Evolutionary conservation across 2,329 filamentous ascomycete species (phyloP).

Genomic region (Ploettnerulaceae sp.): DNA sequence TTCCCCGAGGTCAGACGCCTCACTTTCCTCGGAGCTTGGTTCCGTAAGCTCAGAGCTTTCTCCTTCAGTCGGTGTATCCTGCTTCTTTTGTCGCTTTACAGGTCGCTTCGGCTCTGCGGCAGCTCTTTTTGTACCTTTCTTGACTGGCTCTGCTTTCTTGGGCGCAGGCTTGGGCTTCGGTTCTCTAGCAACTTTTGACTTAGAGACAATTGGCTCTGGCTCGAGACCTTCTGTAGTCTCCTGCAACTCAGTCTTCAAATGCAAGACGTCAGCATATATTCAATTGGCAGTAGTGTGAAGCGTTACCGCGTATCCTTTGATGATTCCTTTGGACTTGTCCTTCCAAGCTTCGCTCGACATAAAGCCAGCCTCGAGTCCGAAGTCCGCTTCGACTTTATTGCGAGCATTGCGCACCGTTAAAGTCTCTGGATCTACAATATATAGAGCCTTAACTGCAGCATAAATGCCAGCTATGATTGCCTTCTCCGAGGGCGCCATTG

Average conservation of each 20-base stretch:
- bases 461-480: conserved; percentile 14
- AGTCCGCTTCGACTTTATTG: conserved; percentile 45
- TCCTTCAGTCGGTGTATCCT: conserved; percentile 23
- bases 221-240: conserved; percentile 14
- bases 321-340: conserved; percentile 51
- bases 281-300: neutral
- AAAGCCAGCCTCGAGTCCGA: conserved; percentile 47
- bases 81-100: conserved; percentile 32
- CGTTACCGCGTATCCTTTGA: conserved; percentile 51
- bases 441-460: conserved; percentile 7
- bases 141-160: conserved; percentile 23
- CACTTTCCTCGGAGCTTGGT: conserved; percentile 10
- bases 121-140: conserved; percentile 34
- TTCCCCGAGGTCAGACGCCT: conserved; percentile 14
- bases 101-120: conserved; percentile 38
- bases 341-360: conserved; percentile 51
- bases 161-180: conserved; percentile 52
- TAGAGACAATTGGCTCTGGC: conserved; percentile 4
- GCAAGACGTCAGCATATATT: conserved; percentile 3
- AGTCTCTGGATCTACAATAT: neutral
- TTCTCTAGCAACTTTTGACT: conserved; percentile 14
- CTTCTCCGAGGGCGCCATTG: conserved; percentile 21
- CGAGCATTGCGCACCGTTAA: conserved; percentile 56
- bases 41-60: conserved; percentile 15
- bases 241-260: conserved; percentile 13